These are phyloP conservation scores for Lenwebbia sp. DNA, from an alignment of 345 rosid genomes.

Conservation along the genomic window DNA sequence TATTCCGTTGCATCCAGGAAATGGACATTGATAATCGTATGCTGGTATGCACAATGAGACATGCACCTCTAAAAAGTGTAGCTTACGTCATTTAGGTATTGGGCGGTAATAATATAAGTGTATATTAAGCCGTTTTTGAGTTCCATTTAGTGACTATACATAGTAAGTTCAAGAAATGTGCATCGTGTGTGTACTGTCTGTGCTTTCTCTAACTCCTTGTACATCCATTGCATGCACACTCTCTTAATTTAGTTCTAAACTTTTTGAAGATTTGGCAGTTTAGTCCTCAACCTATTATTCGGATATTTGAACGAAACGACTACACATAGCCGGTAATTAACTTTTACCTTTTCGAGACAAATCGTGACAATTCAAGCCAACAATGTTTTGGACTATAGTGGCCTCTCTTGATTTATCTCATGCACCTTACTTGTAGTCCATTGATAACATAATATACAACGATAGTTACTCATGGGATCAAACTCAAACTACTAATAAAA, in stretches of 20 bases:
- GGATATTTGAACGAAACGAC: too few species aligned
- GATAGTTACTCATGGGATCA: too few species aligned
- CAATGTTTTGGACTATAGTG: neutral
- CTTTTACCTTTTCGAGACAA: neutral
- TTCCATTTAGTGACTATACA: neutral
- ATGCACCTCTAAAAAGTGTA: neutral
- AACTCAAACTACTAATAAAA: too few species aligned
- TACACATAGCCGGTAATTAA: slow-evolving; percentile 52
- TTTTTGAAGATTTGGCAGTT: too few species aligned
- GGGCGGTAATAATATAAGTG: neutral
- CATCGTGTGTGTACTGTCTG: too few species aligned
- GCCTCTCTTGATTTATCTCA: neutral
- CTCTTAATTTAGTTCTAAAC: neutral
- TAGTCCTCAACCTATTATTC: too few species aligned
- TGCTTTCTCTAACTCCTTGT: neutral
- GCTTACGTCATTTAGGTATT: neutral
- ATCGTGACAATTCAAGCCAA: neutral
- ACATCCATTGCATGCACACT: neutral
- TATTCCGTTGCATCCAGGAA: slow-evolving; percentile 97
- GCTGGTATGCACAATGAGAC: slow-evolving; percentile 37
- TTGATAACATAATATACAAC: neutral
- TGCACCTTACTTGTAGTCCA: neutral
- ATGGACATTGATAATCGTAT: slow-evolving; percentile 98
- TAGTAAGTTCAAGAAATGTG: neutral
- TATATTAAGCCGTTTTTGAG: neutral